These are phyloP conservation scores for Coemansia sp. DNA, from an alignment of 192 early-diverging fungal species.

Conservation along the genomic window DNA sequence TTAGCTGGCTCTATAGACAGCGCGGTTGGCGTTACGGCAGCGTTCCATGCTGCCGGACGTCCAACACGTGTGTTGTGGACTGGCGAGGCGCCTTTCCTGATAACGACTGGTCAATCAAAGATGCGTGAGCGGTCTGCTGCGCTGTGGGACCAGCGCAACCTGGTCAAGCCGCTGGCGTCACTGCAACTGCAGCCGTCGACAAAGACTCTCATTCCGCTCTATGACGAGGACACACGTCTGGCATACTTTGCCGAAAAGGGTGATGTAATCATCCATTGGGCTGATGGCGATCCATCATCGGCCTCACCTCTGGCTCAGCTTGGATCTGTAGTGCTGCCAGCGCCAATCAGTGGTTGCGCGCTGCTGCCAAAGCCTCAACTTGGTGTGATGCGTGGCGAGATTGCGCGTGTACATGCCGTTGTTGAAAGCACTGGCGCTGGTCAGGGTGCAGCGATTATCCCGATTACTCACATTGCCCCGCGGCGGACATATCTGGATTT, in stretches of 20 bases:
- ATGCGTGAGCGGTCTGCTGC: slow-evolving; percentile 67
- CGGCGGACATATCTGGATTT: slow-evolving; percentile 76
- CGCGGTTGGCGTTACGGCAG: slow-evolving; percentile 18
- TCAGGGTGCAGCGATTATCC: slow-evolving; percentile 63
- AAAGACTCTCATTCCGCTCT: slow-evolving; percentile 70
- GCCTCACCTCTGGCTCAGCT: slow-evolving; percentile 35
- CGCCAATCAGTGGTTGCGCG: slow-evolving; percentile 57
- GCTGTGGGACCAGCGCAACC: slow-evolving; percentile 74
- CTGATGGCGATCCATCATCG: slow-evolving; percentile 58
- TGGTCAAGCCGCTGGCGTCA: slow-evolving; percentile 60
- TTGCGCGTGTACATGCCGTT: slow-evolving; percentile 59
- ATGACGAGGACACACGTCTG: slow-evolving; percentile 78
- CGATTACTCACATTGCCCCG: slow-evolving; percentile 68
- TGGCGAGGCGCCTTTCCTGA: slow-evolving; percentile 61
- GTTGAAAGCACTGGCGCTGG: slow-evolving; percentile 39
- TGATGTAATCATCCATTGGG: slow-evolving; percentile 68
- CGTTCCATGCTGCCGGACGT: slow-evolving; percentile 35
- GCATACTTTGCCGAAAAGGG: slow-evolving; percentile 72
- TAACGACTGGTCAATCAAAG: slow-evolving; percentile 74
- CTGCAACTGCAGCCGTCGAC: slow-evolving; percentile 66
- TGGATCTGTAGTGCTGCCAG: slow-evolving; percentile 28
- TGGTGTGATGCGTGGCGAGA: slow-evolving; percentile 72
- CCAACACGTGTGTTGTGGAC: slow-evolving; percentile 67
- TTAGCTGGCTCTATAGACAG: background rate
- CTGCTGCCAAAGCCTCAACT: slow-evolving; percentile 69